Evolutionary conservation across 1,284 basidiomycete species (phyloP).

Genomic region (Ustilago sp.): DNA sequence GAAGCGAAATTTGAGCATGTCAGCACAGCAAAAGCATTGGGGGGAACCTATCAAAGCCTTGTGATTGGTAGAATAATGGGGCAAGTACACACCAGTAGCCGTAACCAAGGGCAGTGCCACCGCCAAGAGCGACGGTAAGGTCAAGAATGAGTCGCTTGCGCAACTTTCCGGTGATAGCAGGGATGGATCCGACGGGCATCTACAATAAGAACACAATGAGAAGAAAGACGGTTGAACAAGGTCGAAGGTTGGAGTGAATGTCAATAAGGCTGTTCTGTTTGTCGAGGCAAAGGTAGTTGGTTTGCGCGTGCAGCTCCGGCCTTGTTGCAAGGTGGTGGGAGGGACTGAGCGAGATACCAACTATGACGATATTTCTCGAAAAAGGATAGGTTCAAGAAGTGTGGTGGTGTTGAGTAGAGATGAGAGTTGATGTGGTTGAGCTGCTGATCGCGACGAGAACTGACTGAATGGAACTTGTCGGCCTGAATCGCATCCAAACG

Average conservation of each 20-base stretch:
- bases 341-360: constrained; percentile 15
- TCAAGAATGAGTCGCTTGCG: constrained; percentile 68
- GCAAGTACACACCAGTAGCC: constrained; percentile 60
- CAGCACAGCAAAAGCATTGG: constrained; percentile 1
- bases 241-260: background rate
- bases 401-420: constrained; percentile 19
- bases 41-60: background rate
- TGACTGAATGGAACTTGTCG: constrained; percentile 3
- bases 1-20: background rate
- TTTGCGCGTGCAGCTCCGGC: background rate
- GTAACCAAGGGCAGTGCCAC: constrained; percentile 63
- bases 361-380: constrained; percentile 27
- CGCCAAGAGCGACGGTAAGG: constrained; percentile 63
- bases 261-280: constrained; percentile 17
- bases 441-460: constrained; percentile 23
- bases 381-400: constrained; percentile 15
- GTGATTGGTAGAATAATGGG: background rate
- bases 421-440: background rate
- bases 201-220: background rate
- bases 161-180: constrained; percentile 67
- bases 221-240: background rate
- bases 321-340: background rate
- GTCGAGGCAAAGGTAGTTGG: background rate
- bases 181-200: constrained; percentile 61
- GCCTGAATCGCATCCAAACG: constrained; percentile 8